Evolutionary conservation across 179 eudicot species (phyloP).

Genomic region (Beta corolliflora): DNA sequence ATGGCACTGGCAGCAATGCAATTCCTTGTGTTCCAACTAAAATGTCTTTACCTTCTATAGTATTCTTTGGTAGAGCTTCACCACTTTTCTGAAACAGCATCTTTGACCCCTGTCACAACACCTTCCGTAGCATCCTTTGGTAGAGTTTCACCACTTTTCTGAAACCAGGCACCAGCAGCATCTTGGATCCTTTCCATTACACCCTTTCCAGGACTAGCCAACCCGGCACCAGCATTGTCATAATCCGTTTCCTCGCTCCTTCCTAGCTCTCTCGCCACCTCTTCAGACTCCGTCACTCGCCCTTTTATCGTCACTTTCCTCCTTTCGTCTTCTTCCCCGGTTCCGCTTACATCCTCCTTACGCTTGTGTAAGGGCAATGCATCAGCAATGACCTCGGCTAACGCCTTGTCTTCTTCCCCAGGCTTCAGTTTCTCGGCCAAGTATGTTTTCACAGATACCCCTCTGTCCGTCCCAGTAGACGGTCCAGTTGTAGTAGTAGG

Average conservation of each 20-base stretch:
- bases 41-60: constrained; percentile 31
- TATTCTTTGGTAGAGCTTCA: constrained; percentile 29
- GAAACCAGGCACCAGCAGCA: constrained; percentile 60
- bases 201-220: constrained; percentile 35
- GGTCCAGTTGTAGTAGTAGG: constrained; percentile 21
- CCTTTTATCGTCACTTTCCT: constrained; percentile 34
- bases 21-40: no score
- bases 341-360: constrained; percentile 18
- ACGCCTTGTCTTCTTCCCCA: constrained; percentile 61
- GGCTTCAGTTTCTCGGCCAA: constrained; percentile 62
- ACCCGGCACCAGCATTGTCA: constrained; percentile 34
- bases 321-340: constrained; percentile 26
- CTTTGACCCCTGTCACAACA: constrained; percentile 52
- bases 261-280: constrained; percentile 49
- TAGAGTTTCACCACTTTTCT: constrained; percentile 42
- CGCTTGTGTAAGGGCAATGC: constrained; percentile 38
- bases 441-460: constrained; percentile 57
- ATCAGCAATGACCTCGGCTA: constrained; percentile 53
- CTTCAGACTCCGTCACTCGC: constrained; percentile 62
- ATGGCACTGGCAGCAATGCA: no score
- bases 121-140: constrained; percentile 4
- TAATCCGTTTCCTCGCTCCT: constrained; percentile 19
- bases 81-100: constrained; percentile 51
- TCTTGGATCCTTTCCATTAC: constrained; percentile 55
- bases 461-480: constrained; percentile 38